Evolutionary conservation across 441 rosid genomes (phyloP).

Genomic region (Gossypium gossypioides): DNA sequence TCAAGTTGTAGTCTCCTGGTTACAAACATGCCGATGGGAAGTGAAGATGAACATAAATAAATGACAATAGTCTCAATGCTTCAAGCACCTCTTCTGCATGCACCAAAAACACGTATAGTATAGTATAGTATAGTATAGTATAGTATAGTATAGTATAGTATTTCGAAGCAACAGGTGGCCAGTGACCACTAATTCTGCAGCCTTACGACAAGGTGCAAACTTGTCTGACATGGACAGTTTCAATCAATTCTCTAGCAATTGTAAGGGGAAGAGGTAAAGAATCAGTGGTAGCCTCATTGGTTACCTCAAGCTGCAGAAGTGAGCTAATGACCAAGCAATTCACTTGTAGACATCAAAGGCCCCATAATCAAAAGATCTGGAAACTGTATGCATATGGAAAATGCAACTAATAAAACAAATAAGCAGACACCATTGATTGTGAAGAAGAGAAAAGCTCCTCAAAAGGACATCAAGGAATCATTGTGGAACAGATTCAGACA

Average conservation of each 20-base stretch:
- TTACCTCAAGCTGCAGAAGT: slow-evolving; percentile 7
- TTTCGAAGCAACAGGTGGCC: background rate
- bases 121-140: background rate
- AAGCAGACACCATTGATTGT: background rate
- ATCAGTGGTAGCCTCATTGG: background rate
- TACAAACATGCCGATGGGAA: background rate
- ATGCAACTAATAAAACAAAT: background rate
- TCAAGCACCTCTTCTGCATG: background rate
- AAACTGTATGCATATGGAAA: background rate
- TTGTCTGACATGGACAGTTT: background rate
- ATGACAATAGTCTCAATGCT: background rate
- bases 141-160: background rate
- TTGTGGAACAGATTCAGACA: background rate
- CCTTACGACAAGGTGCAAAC: background rate
- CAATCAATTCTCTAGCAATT: background rate
- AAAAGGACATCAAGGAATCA: background rate
- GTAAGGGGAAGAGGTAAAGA: background rate
- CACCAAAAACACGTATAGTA: background rate
- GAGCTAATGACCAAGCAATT: background rate
- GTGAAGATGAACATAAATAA: background rate
- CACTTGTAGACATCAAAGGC: background rate
- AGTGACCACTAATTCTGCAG: background rate
- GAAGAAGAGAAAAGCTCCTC: background rate
- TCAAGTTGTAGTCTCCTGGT: background rate
- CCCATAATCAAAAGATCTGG: slow-evolving; percentile 5